A percentile compares a stretch with the other conserved stretches of the same genome.
Evolutionary conservation across 2,329 filamentous ascomycete species (phyloP).

Genomic region (Thielaviopsis cerberus): DNA sequence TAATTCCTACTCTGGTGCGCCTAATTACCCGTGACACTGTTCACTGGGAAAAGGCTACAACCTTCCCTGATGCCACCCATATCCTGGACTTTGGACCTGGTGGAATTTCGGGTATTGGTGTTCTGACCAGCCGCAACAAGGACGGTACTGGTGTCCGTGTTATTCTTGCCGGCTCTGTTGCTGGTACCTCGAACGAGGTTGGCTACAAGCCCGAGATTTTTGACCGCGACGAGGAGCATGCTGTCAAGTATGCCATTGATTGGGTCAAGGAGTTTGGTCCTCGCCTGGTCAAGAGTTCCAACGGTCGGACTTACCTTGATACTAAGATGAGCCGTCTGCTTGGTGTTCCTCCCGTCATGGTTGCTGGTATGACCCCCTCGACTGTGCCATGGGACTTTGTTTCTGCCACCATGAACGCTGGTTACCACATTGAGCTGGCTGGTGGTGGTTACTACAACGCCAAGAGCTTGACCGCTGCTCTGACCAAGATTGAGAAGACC

Average conservation of each 20-base stretch:
- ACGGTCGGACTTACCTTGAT: slow-evolving; percentile 78
- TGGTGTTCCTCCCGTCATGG: slow-evolving; percentile 70
- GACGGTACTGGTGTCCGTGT: slow-evolving; percentile 94
- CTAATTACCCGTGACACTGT: slow-evolving; percentile 91
- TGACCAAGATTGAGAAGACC: slow-evolving; percentile 66
- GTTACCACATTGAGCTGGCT: slow-evolving; percentile 82
- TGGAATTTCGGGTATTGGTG: slow-evolving; percentile 87
- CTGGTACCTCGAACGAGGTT: slow-evolving; percentile 74
- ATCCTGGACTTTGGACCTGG: slow-evolving; percentile 93
- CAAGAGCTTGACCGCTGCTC: slow-evolving; percentile 63
- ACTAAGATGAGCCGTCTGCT: slow-evolving; percentile 87
- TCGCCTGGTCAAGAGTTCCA: slow-evolving; percentile 74
- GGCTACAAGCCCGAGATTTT: slow-evolving; percentile 98
- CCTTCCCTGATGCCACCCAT: slow-evolving; percentile 79
- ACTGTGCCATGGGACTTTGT: slow-evolving; percentile 87
- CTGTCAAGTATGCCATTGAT: slow-evolving; percentile 84
- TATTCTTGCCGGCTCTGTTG: slow-evolving; percentile 83
- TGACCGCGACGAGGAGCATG: slow-evolving; percentile 84
- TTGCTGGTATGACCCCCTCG: slow-evolving; percentile 82
- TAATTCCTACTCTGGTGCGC: slow-evolving; percentile 70
- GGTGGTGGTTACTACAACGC: slow-evolving; percentile 80
- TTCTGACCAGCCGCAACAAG: slow-evolving; percentile 96
- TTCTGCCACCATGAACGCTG: slow-evolving; percentile 78
- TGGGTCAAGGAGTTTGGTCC: slow-evolving; percentile 97
- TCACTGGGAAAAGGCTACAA: slow-evolving; percentile 87